Percentiles rank a stretch among this genome's conserved stretches.
phyloP scores from a whole-genome alignment of 2,329 filamentous ascomycete genomes.

The Akanthomyces uredinophilus region DNA sequence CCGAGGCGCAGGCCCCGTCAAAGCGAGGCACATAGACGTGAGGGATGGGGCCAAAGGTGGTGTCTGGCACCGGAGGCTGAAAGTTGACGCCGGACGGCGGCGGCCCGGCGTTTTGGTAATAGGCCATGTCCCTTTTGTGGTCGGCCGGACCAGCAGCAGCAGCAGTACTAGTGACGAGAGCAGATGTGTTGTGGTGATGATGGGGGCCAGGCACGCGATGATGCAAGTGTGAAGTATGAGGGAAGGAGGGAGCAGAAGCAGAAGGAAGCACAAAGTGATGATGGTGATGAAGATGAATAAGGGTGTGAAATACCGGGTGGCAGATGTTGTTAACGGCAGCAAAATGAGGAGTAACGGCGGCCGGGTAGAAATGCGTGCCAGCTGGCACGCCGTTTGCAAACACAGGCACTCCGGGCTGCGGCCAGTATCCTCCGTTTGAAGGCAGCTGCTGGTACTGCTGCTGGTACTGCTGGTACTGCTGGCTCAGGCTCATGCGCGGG shows the following conservation, averaged over 20 bases:
- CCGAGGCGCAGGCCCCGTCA: conserved; percentile 32
- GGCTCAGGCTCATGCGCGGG: conserved; percentile 9
- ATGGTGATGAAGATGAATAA: not conserved
- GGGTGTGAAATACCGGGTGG: conserved; percentile 12
- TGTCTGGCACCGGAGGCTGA: conserved; percentile 55
- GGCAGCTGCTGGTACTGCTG: not conserved
- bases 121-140: conserved; percentile 27
- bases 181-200: conserved; percentile 17
- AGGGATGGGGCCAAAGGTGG: conserved; percentile 48
- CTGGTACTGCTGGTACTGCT: conserved; percentile 9
- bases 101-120: conserved; percentile 40
- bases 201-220: conserved; percentile 9
- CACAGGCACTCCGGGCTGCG: not conserved
- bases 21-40: conserved; percentile 53
- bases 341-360: conserved; percentile 9
- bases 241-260: conserved; percentile 5
- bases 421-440: conserved; percentile 2
- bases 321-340: conserved; percentile 13
- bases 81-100: conserved; percentile 44
- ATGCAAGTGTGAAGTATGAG: not conserved
- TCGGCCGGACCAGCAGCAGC: not conserved
- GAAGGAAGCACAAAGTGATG: not conserved
- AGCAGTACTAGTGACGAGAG: conserved; percentile 17
- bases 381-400: conserved; percentile 13
- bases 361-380: conserved; percentile 12